phyloP scores from a whole-genome alignment of 768 basidiomycete genomes.

The Termitomyces sp. region DNA sequence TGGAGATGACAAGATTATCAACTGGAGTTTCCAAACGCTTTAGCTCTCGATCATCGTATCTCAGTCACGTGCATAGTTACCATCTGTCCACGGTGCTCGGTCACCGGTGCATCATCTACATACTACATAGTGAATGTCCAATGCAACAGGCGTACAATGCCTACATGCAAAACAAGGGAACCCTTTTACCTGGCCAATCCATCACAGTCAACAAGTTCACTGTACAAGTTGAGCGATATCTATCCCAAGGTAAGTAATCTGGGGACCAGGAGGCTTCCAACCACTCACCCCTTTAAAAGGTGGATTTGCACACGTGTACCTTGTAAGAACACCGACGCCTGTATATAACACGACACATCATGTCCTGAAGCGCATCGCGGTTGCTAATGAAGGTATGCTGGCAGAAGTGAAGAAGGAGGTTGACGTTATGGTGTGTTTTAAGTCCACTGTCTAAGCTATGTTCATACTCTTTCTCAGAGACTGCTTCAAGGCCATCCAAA shows the following conservation, averaged over 20 bases:
- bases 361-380: conserved; percentile 95
- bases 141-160: conserved; percentile 52
- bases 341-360: conserved; percentile 92
- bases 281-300: conserved; percentile 41
- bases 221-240: conserved; percentile 91
- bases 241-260: conserved; percentile 74
- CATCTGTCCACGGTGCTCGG: not conserved
- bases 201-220: conserved; percentile 86
- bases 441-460: conserved; percentile 9
- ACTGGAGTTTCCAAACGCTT: not conserved
- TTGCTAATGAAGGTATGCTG: conserved; percentile 84
- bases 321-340: conserved; percentile 81
- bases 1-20: conserved; percentile 6
- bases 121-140: conserved; percentile 7
- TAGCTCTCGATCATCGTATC: not conserved
- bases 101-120: too few species aligned
- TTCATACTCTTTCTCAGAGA: conserved; percentile 51
- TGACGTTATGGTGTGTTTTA: conserved; percentile 84
- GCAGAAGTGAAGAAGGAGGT: conserved; percentile 96
- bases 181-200: conserved; percentile 75
- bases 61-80: conserved; percentile 10
- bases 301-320: conserved; percentile 97
- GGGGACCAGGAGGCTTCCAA: conserved; percentile 2
- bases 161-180: conserved; percentile 57
- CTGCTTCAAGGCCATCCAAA: conserved; percentile 90